Evolutionary conservation across 192 early-diverging fungal species (phyloP).

Genomic region (Jimgerdemannia flammicorona): DNA sequence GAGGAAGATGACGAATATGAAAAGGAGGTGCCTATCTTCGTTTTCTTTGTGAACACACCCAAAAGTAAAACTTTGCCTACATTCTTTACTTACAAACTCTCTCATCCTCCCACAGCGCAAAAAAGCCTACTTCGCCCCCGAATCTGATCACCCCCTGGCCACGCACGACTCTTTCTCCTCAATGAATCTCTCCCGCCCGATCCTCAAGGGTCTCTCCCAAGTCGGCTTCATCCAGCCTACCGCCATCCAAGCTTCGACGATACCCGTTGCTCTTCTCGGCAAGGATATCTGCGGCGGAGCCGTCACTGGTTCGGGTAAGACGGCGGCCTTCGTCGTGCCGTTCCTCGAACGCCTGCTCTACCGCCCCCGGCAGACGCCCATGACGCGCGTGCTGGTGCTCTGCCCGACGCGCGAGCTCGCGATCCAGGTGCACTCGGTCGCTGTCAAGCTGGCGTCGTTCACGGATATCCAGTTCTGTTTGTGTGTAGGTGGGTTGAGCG

Average conservation of each 20-base stretch:
- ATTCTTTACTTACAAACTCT: no score
- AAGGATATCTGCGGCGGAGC: conserved; percentile 98
- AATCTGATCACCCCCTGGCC: conserved; percentile 31
- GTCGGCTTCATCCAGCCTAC: conserved; percentile 94
- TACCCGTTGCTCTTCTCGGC: conserved; percentile 92
- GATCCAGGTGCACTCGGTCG: conserved; percentile 93
- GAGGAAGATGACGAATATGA: conserved; percentile 19
- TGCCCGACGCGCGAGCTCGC: conserved; percentile 98
- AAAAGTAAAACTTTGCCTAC: no score
- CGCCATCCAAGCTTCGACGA: conserved; percentile 86
- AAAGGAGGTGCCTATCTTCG: neutral
- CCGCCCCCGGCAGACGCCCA: conserved; percentile 73
- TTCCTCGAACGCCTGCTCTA: conserved; percentile 92
- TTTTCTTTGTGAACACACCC: neutral
- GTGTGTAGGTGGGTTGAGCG: conserved; percentile 87
- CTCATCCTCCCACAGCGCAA: conserved; percentile 37
- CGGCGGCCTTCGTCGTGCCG: conserved; percentile 94
- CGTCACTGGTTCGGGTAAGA: conserved; percentile 98
- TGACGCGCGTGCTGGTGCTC: conserved; percentile 85
- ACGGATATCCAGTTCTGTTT: conserved; percentile 86
- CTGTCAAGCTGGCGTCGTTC: conserved; percentile 78
- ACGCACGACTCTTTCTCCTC: conserved; percentile 79
- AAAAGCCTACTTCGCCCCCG: conserved; percentile 58
- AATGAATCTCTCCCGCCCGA: conserved; percentile 93
- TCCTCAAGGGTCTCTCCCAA: conserved; percentile 85